Evolutionary conservation across 1,284 basidiomycete species (phyloP).

Genomic region (Heterobasidion annosum): DNA sequence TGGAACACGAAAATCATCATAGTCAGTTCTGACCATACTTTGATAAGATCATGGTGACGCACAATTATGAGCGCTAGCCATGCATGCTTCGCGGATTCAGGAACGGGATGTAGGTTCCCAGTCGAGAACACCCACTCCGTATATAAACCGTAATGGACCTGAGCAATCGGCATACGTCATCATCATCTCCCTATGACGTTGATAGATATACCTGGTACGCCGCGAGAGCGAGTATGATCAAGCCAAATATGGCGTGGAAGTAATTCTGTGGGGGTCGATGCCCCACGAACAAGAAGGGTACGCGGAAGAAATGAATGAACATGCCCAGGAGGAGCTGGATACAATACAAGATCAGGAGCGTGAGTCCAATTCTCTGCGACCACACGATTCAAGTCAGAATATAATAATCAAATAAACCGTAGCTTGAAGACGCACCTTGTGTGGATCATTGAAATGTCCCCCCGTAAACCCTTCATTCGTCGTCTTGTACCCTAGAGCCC

Average conservation of each 20-base stretch:
- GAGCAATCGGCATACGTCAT: background rate
- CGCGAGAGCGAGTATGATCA: constrained; percentile 36
- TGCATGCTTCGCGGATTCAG: constrained; percentile 31
- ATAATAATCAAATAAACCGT: too few relatives aligned
- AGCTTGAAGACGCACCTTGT: constrained; percentile 22
- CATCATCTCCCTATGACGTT: background rate
- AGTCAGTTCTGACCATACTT: background rate
- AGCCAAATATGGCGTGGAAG: constrained; percentile 34
- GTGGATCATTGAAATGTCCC: constrained; percentile 28
- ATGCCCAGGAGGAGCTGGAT: constrained; percentile 41
- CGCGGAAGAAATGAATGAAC: constrained; percentile 43
- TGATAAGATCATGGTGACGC: constrained; percentile 13
- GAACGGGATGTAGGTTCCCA: constrained; percentile 28
- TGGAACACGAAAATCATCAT: background rate
- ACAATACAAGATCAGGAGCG: constrained; percentile 47
- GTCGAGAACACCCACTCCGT: constrained; percentile 31
- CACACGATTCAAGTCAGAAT: background rate
- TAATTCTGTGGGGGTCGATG: constrained; percentile 40
- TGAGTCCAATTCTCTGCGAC: constrained; percentile 40
- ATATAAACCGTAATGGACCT: constrained; percentile 40
- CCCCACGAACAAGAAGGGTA: constrained; percentile 25
- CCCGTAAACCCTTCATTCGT: constrained; percentile 19
- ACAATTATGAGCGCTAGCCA: constrained; percentile 43
- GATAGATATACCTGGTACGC: constrained; percentile 30
- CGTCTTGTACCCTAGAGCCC: constrained; percentile 30